A percentile compares a stretch with the other conserved stretches of the same genome.
phyloP scores from a whole-genome alignment of 2,329 filamentous ascomycete genomes.

The Decorospora gaudefroyi region DNA sequence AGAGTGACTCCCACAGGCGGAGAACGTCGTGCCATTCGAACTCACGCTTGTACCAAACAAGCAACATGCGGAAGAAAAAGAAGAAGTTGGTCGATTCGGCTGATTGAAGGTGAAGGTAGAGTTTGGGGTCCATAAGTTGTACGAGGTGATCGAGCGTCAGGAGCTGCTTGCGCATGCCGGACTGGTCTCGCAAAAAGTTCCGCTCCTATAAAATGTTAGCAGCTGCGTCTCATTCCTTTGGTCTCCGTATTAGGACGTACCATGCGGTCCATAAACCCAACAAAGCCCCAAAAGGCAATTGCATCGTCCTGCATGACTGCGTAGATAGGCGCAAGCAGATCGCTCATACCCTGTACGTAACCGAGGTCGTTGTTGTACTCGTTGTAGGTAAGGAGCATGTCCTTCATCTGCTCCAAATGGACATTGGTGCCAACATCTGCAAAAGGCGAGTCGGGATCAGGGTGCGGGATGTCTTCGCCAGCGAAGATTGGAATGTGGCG shows the following conservation, averaged over 20 bases:
- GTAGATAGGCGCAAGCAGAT: conserved; percentile 92
- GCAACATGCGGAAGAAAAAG: conserved; percentile 98
- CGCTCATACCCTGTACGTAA: conserved; percentile 98
- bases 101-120: conserved; percentile 85
- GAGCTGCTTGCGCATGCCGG: conserved; percentile 91
- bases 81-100: conserved; percentile 99
- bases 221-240: too few relatives aligned
- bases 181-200: conserved; percentile 94
- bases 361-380: conserved; percentile 95
- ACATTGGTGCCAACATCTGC: conserved; percentile 92
- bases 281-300: conserved; percentile 94
- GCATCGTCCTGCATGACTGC: conserved; percentile 97
- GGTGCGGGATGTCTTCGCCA: conserved; percentile 94
- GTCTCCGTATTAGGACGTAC: conserved; percentile 38
- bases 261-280: conserved; percentile 96
- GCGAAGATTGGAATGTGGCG: conserved; percentile 93
- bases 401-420: conserved; percentile 97
- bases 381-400: conserved; percentile 98
- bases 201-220: conserved; percentile 62
- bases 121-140: conserved; percentile 92
- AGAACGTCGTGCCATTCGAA: conserved; percentile 88
- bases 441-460: conserved; percentile 93
- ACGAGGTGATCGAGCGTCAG: conserved; percentile 91
- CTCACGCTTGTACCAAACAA: conserved; percentile 99
- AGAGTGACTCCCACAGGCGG: conserved; percentile 86